Conservation (phyloP, 768 basidiomycete species). For the Tubosaeta brunneosetosa region DNA sequence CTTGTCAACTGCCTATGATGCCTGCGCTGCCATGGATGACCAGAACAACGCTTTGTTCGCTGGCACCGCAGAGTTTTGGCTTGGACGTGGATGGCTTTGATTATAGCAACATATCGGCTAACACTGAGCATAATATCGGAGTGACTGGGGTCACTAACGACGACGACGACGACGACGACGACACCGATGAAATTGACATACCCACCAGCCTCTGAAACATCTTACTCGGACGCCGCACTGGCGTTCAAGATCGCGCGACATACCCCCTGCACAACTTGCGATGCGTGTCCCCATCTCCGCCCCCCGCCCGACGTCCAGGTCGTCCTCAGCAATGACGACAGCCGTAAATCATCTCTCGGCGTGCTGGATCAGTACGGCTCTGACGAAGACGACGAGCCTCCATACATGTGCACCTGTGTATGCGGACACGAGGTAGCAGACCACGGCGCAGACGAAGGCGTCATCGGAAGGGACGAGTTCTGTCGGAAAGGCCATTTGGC, state of each 20-base stretch:
- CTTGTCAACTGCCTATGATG: conserved; percentile 53
- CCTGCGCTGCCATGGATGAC: conserved; percentile 83
- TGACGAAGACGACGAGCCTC: conserved; percentile 57
- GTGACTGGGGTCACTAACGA: not conserved
- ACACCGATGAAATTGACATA: conserved; percentile 59
- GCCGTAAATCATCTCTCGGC: conserved; percentile 44
- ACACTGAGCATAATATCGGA: no score
- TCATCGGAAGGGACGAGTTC: conserved; percentile 60
- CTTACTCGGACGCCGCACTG: conserved; percentile 46
- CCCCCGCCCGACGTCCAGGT: conserved; percentile 58
- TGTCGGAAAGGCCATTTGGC: conserved; percentile 70
- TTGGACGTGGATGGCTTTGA: not conserved
- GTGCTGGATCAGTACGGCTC: conserved; percentile 65
- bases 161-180: conserved; percentile 2
- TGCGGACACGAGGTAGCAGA: conserved; percentile 65
- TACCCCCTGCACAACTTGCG: conserved; percentile 63
- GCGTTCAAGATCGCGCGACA: conserved; percentile 82
- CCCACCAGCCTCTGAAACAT: conserved; percentile 53
- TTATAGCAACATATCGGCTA: not conserved
- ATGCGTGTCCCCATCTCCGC: conserved; percentile 63
- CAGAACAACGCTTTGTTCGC: conserved; percentile 36
- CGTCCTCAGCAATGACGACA: conserved; percentile 45
- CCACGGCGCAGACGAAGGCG: conserved; percentile 62
- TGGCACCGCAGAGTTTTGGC: no score
- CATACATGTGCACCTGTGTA: conserved; percentile 57